Base-by-base conservation (phyloP, 2,329 filamentous ascomycete genomes). In the Fusarium veterinarium region DNA sequence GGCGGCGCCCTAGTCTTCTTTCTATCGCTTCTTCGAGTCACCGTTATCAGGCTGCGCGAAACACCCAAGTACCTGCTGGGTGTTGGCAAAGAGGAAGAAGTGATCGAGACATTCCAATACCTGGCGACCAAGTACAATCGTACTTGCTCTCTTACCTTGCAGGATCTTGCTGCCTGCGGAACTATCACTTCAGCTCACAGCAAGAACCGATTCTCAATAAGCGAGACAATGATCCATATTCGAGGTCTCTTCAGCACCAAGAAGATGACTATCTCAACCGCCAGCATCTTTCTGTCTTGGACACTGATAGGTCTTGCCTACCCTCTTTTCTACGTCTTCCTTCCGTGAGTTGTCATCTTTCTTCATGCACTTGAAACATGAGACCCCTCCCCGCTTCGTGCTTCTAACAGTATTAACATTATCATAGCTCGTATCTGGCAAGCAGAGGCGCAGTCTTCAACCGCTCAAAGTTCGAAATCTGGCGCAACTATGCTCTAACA, bases 251-350 rank as follows among this genome's bases (percentile, higher is more conserved):
- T 71, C 9, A 13, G 31, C 8, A 67, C 14, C 20, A 71, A 30
- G 8, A 71, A 71, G 40, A 46, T 69, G 23, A 38, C 64, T 4
- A 12, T 64, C 11, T 69, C 68, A 19, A 71, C 68, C 3, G 12
- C 25, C 2, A 67, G 69, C 30, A 71, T 62, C 13, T 53, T 71
- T 14, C 20, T 71, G 8, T 71, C 68, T 1, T 71, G 68, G 68
- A 62, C 88, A 0, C 77, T 92, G 5, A 92, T 93, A 38, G 92
- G 92, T 11, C 85, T 94, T 0, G 91, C 91, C 1, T 94, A 94
- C 74, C 92, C 92, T 0, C 84, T 95, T 0, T 95, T 92, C 80
- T 92, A 93, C 72, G 91, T 93, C 59, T 95, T 94, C 79, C 82
- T 94, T 4, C 90, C 90, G 83, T 86, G 79, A 71, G 83, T 80